These are phyloP conservation scores for Trichosporon sp. DNA, from an alignment of 1,284 basidiomycete genomes.

Conservation along the genomic window DNA sequence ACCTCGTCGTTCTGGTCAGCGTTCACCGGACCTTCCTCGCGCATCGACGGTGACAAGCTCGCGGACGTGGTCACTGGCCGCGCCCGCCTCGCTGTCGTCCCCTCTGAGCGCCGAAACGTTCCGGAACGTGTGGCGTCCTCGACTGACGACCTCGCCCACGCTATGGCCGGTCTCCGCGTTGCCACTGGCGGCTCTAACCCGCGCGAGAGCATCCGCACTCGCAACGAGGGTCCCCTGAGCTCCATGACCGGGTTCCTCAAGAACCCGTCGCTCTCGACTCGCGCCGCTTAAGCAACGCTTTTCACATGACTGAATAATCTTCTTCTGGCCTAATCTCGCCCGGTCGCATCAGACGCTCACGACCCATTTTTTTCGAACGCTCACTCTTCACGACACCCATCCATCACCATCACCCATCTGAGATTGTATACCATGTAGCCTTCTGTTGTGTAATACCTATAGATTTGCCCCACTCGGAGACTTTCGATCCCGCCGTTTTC, in stretches of 20 bases:
- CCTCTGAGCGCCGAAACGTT: not conserved
- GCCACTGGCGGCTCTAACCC: conserved; percentile 22
- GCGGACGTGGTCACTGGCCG: conserved; percentile 48
- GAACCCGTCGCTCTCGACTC: not conserved
- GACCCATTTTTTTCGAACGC: not conserved
- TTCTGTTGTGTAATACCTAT: conserved; percentile 1
- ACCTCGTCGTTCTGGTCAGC: conserved; percentile 49
- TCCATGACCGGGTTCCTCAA: conserved; percentile 26
- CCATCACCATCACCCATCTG: not conserved
- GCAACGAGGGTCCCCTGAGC: conserved; percentile 28
- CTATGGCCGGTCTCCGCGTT: conserved; percentile 32
- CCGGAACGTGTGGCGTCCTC: not conserved
- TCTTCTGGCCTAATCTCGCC: not conserved
- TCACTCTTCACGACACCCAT: not conserved
- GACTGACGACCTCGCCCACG: conserved; percentile 24
- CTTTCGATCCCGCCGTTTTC: not conserved
- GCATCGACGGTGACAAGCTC: conserved; percentile 47
- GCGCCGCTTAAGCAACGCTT: conserved; percentile 7
- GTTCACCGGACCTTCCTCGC: conserved; percentile 33
- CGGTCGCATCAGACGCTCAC: not conserved
- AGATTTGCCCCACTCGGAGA: not conserved
- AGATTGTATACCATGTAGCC: conserved; percentile 1
- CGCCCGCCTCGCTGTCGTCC: conserved; percentile 40
- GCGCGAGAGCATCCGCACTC: conserved; percentile 15
- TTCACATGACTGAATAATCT: conserved; percentile 59